Evolutionary conservation across 148 eudicot species (phyloP).

Genomic region (Fagopyrum esculentum): DNA sequence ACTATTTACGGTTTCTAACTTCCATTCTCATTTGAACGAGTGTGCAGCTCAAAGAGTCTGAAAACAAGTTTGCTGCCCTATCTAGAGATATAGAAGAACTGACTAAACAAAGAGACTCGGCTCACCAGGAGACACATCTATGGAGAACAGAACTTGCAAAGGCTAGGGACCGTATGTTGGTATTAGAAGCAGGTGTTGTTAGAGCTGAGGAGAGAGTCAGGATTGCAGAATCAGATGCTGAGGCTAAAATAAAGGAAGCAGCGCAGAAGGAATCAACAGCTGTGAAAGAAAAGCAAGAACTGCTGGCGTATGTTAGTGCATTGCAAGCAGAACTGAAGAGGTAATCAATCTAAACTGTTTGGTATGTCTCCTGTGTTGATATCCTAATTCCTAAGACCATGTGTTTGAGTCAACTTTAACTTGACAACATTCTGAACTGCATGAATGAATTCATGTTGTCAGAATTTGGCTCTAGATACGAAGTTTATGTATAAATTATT

Average conservation of each 20-base stretch:
- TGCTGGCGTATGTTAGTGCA: conserved; percentile 57
- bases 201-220: conserved; percentile 90
- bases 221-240: conserved; percentile 64
- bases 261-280: conserved; percentile 56
- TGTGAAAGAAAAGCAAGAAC: conserved; percentile 74
- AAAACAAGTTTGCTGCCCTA: conserved; percentile 44
- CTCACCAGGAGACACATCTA: conserved; percentile 79
- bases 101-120: conserved; percentile 61
- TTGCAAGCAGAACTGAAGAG: conserved; percentile 79
- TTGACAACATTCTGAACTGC: background rate
- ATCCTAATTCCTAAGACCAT: background rate
- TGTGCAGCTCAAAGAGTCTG: conserved; percentile 56
- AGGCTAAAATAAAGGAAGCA: conserved; percentile 70
- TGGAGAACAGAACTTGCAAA: conserved; percentile 96
- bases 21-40: conserved; percentile 13
- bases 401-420: background rate
- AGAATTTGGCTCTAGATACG: too few species aligned
- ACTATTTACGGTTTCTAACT: background rate
- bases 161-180: conserved; percentile 87
- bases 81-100: conserved; percentile 57
- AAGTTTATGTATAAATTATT: too few species aligned
- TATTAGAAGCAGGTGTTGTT: conserved; percentile 83
- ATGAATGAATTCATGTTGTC: background rate
- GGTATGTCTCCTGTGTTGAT: background rate
- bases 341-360: conserved; percentile 25